These are phyloP conservation scores for Cucumis cinereus DNA, from an alignment of 306 rosid genomes.

Conservation along the genomic window DNA sequence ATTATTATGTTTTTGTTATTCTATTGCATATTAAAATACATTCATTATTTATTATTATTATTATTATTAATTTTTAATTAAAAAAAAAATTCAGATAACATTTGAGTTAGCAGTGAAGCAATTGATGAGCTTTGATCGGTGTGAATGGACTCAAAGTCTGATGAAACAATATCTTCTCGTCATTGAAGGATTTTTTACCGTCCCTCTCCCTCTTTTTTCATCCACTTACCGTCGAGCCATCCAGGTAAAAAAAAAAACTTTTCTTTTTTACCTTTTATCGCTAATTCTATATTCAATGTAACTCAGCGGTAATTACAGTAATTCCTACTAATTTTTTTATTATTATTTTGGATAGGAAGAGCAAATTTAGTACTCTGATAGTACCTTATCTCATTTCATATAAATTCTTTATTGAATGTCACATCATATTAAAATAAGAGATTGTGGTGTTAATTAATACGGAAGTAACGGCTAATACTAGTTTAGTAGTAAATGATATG, in stretches of 20 bases:
- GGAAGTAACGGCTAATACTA: background rate
- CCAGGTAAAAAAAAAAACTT: conserved; percentile 17
- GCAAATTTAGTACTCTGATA: background rate
- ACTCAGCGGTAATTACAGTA: too few species aligned
- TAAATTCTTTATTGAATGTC: background rate
- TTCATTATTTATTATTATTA: background rate
- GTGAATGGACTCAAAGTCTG: conserved; percentile 73
- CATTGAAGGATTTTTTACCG: conserved; percentile 84
- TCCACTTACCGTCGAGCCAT: conserved; percentile 81
- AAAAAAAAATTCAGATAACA: conserved; percentile 40
- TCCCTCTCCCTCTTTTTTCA: conserved; percentile 72
- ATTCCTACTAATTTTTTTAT: too few species aligned
- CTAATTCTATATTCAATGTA: too few species aligned
- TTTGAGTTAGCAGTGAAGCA: conserved; percentile 96
- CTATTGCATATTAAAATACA: background rate
- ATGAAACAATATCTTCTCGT: conserved; percentile 77
- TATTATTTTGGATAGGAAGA: too few species aligned
- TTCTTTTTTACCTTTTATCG: too few species aligned
- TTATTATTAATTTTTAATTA: background rate
- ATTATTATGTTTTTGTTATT: background rate
- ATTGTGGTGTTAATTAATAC: background rate
- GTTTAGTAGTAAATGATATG: background rate
- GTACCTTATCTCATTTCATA: background rate
- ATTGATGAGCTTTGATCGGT: conserved; percentile 90
- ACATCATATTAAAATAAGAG: background rate